Evolutionary conservation across 495 filamentous ascomycete species (phyloP).

Genomic region (Neurospora africana): DNA sequence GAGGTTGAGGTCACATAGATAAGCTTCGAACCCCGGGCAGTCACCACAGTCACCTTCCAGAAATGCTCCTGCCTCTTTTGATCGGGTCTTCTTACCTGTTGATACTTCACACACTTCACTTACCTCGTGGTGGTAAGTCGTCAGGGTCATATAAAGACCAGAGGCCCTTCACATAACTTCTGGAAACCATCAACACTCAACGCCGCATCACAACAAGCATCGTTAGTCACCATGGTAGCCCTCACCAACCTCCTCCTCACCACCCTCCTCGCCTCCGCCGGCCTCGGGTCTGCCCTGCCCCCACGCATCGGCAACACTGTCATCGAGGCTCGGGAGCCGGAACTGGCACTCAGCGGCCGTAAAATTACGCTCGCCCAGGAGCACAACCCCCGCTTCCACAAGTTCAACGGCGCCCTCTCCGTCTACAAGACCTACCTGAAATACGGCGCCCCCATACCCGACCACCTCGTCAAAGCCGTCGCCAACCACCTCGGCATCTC

Average conservation of each 20-base stretch:
- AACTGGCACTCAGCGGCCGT: neutral
- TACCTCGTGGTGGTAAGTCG: neutral
- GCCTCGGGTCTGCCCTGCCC: constrained; percentile 19
- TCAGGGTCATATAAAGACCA: neutral
- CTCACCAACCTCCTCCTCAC: constrained; percentile 13
- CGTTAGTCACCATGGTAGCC: constrained; percentile 5
- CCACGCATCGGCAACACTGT: constrained; percentile 20
- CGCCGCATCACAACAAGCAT: neutral
- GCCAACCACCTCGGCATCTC: neutral
- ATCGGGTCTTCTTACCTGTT: neutral
- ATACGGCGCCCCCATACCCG: constrained; percentile 36
- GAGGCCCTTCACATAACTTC: neutral
- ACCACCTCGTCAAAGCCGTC: constrained; percentile 28
- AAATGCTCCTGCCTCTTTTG: neutral
- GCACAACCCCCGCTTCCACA: constrained; percentile 33
- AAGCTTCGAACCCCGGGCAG: neutral
- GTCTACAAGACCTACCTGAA: constrained; percentile 53
- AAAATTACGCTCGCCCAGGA: constrained; percentile 41
- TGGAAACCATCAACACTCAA: neutral
- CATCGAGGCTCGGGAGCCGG: neutral
- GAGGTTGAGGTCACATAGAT: neutral
- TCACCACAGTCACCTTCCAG: neutral
- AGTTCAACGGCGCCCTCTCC: constrained; percentile 40
- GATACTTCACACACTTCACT: neutral
- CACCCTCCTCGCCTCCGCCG: constrained; percentile 9